phyloP scores from a whole-genome alignment of 2,329 filamentous ascomycete genomes.

The Alternaria burnsii region DNA sequence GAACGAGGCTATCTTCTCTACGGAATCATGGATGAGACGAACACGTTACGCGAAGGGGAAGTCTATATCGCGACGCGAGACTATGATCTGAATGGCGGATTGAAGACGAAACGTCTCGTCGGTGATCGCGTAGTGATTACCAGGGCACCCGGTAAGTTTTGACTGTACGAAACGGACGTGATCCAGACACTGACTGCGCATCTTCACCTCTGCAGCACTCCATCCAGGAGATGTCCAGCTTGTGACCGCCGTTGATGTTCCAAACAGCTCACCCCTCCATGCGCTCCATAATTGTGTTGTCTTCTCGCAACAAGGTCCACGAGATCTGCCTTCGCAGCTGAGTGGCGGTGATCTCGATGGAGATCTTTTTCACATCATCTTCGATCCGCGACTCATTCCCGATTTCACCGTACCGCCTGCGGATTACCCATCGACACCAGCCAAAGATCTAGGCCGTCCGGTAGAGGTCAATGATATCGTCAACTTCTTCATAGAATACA shows the following conservation, averaged over 20 bases:
- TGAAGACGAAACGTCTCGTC: slow-evolving; percentile 22
- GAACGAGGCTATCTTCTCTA: slow-evolving; percentile 77
- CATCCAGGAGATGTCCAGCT: slow-evolving; percentile 83
- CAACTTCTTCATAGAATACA: slow-evolving; percentile 74
- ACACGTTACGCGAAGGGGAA: slow-evolving; percentile 70
- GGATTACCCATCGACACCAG: slow-evolving; percentile 70
- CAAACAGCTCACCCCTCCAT: slow-evolving; percentile 67
- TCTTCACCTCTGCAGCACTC: slow-evolving; percentile 60
- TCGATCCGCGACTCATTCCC: slow-evolving; percentile 65
- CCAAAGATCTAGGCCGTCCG: slow-evolving; percentile 66
- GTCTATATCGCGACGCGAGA: slow-evolving; percentile 70
- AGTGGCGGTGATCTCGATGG: slow-evolving; percentile 86
- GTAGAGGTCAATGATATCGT: slow-evolving; percentile 74
- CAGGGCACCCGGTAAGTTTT: slow-evolving; percentile 66
- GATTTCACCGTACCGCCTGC: slow-evolving; percentile 64
- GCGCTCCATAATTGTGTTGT: slow-evolving; percentile 76
- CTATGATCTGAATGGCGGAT: slow-evolving; percentile 35
- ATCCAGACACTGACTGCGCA: background rate
- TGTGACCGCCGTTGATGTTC: slow-evolving; percentile 67
- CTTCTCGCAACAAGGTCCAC: slow-evolving; percentile 74
- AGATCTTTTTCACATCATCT: slow-evolving; percentile 83
- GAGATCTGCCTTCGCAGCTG: slow-evolving; percentile 80
- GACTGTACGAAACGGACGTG: background rate
- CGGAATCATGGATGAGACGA: slow-evolving; percentile 85
- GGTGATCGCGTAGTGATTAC: slow-evolving; percentile 68